Percentiles rank a stretch among this genome's conserved stretches.
Evolutionary conservation across 129 eudicot genomes (phyloP).

Genomic region (Saposhnikovia divaricata): DNA sequence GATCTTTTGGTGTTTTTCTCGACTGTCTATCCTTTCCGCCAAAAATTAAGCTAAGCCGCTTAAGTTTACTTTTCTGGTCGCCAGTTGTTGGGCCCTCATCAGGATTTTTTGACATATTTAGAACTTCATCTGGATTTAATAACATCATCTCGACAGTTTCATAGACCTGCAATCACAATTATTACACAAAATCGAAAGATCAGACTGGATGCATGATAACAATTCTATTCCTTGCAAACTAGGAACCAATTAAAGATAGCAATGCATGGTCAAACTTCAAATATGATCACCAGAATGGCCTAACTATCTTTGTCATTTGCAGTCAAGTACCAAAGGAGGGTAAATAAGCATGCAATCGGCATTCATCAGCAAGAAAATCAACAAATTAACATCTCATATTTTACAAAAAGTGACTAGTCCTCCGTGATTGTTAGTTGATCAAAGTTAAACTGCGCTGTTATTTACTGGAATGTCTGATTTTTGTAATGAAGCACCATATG

Average conservation of each 20-base stretch:
- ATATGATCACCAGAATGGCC: too few relatives aligned
- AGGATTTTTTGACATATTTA: slow-evolving; percentile 40
- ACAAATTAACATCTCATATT: too few relatives aligned
- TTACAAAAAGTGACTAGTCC: too few relatives aligned
- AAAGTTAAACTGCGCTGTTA: background rate
- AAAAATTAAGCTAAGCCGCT: slow-evolving; percentile 57
- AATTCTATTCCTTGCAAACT: background rate
- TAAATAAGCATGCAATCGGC: too few relatives aligned
- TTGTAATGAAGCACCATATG: background rate
- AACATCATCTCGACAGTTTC: slow-evolving; percentile 82
- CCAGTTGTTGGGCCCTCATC: slow-evolving; percentile 45
- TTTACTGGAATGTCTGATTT: background rate
- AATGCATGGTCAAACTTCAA: background rate
- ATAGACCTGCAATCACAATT: slow-evolving; percentile 49
- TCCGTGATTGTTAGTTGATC: too few relatives aligned
- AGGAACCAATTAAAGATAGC: background rate
- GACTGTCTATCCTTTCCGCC: slow-evolving; percentile 48
- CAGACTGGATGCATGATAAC: background rate
- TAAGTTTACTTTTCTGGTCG: slow-evolving; percentile 60
- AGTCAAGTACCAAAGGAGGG: too few relatives aligned
- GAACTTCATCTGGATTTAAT: slow-evolving; percentile 56
- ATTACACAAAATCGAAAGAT: background rate
- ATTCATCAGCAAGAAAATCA: too few relatives aligned
- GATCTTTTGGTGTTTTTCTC: slow-evolving; percentile 44
- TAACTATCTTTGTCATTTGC: too few relatives aligned